A percentile compares a stretch with the other conserved stretches of the same genome.
phyloP scores from a whole-genome alignment of 164 flowering plant genomes.

The Nelumbo lutea region DNA sequence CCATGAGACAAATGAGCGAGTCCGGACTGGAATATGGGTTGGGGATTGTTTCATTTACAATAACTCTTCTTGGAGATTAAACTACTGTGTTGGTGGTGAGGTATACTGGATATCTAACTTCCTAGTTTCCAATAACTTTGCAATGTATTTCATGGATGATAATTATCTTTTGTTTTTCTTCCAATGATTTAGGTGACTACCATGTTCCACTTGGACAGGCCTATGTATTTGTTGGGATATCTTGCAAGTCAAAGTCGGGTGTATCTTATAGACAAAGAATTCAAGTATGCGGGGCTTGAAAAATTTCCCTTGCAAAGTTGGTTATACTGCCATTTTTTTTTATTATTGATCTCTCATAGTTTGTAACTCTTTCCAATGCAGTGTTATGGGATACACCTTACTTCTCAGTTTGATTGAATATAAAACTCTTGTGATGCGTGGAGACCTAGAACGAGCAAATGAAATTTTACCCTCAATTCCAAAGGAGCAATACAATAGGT shows the following conservation, averaged over 20 bases:
- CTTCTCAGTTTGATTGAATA: slow-evolving; percentile 96
- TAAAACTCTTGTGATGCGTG: slow-evolving; percentile 99
- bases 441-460: slow-evolving; percentile 80
- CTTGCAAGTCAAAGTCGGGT: slow-evolving; percentile 96
- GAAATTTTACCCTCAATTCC: slow-evolving; percentile 85
- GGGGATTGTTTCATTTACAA: slow-evolving; percentile 94
- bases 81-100: slow-evolving; percentile 99
- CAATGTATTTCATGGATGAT: not conserved
- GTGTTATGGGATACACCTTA: slow-evolving; percentile 90
- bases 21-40: slow-evolving; percentile 95
- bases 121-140: not conserved
- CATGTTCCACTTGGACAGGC: slow-evolving; percentile 97
- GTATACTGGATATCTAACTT: slow-evolving; percentile 31
- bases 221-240: slow-evolving; percentile 97
- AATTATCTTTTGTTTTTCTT: slow-evolving; percentile 2
- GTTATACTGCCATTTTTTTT: not conserved
- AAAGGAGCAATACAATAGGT: slow-evolving; percentile 95
- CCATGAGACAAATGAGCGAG: slow-evolving; percentile 89
- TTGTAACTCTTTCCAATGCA: slow-evolving; percentile 23
- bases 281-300: slow-evolving; percentile 66
- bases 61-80: slow-evolving; percentile 91
- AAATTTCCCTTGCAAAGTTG: not conserved
- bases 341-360: not conserved
- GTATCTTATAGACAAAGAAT: slow-evolving; percentile 94
- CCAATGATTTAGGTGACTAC: slow-evolving; percentile 70